Evolutionary conservation across 1,284 basidiomycete species (phyloP).

Genomic region (Megacollybia platyphylla): DNA sequence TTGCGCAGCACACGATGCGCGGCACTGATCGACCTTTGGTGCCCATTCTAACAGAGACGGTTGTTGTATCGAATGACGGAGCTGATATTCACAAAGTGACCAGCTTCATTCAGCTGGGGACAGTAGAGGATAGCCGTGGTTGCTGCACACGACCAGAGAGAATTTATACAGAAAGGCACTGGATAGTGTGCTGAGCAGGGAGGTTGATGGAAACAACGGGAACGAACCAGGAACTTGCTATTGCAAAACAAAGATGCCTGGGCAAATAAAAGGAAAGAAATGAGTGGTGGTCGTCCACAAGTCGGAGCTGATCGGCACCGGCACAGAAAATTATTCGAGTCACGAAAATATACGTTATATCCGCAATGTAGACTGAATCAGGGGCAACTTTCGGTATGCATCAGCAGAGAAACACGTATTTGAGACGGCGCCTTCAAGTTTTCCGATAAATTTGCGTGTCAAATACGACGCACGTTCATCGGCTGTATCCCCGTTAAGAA

Average conservation of each 20-base stretch:
- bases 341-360: not conserved
- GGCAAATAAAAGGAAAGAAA: no score
- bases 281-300: no score
- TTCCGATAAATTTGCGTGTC: no score
- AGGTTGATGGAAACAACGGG: no score
- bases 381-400: no score
- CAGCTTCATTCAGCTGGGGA: not conserved
- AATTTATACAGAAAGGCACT: no score
- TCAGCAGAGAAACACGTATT: no score
- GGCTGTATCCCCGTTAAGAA: not conserved
- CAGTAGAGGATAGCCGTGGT: not conserved
- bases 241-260: not conserved
- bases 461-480: not conserved
- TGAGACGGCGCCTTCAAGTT: no score
- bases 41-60: conserved; percentile 33
- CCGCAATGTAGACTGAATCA: not conserved
- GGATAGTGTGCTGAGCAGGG: no score
- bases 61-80: no score
- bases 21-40: conserved; percentile 67
- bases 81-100: not conserved
- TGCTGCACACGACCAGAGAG: not conserved
- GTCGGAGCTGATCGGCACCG: not conserved
- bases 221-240: not conserved
- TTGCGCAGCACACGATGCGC: conserved; percentile 77
- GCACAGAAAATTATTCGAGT: not conserved